Base-by-base conservation (phyloP, 148 eudicot species). In the Silene latifolia region DNA sequence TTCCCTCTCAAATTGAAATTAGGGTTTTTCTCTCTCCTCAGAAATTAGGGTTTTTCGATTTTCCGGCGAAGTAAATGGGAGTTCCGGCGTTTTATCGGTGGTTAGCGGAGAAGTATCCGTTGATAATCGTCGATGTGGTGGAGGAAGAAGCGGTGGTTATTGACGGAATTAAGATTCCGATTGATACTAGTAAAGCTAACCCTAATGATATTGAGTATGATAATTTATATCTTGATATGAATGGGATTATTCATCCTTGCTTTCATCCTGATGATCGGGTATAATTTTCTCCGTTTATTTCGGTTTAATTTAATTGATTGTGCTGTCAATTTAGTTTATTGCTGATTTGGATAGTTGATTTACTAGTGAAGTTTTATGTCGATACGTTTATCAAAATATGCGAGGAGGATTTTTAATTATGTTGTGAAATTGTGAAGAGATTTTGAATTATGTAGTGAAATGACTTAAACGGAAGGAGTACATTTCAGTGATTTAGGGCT, bases 251-350 rank as follows among this genome's bases (percentile, higher is more conserved):
- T 77, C 98, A 93, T 32, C 93, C 98, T 17, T 93, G 98, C 69
- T 93, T 93, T 76, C 98, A 93, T 62, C 98, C 98, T 18, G 97
- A 89, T 70, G 98, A 93, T 63, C 90, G 95, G 73, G 97, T 94
- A 89, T 46, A 75, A 14, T 8, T 63, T 54, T 21, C 14, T 39
- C 77, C 23, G 20, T 2, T 44, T 8, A 27, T 39, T 15, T 0
- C 61, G 44, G 17, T 69, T 0, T 25, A 14, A 68, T 1, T 5
- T 25, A 14, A 68, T 1, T 5, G 10, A 35, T 67, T 35, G 64
- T 60, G 35, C 19, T 39, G 9, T 39, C 44, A 39, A 39, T 39
- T 39, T 6, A 1, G 44, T 7, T 39, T 2, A 39, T 39, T 39
- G 44, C 44, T 39, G 8, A 39, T 39, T 39, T 39, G 9, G 0